Conservation (phyloP, 352 stramenopile species). For the Globisporangium solare region DNA sequence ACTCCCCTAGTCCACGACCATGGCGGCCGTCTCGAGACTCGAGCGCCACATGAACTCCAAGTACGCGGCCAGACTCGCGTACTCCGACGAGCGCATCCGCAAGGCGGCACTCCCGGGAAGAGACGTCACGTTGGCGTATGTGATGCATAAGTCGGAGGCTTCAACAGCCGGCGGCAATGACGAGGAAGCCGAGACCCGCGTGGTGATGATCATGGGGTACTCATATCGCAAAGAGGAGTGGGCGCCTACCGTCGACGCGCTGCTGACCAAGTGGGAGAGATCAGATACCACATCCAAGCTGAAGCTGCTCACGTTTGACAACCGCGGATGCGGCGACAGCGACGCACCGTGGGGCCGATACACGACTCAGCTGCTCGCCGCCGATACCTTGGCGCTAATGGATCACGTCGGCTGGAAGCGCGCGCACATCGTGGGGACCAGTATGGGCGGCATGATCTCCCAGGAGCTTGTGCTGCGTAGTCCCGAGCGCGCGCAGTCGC, state of each 20-base stretch:
- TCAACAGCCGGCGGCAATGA: too few relatives aligned
- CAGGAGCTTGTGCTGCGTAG: slow-evolving; percentile 26
- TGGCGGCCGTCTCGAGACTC: too few relatives aligned
- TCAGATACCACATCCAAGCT: slow-evolving; percentile 17
- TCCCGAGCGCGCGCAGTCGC: slow-evolving; percentile 31
- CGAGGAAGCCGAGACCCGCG: slow-evolving; percentile 12
- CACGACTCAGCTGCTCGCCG: slow-evolving; percentile 27
- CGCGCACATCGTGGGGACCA: slow-evolving; percentile 10
- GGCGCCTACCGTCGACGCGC: slow-evolving; percentile 24
- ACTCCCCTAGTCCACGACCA: too few relatives aligned
- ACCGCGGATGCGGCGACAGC: slow-evolving; percentile 39
- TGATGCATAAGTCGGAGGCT: slow-evolving; percentile 22
- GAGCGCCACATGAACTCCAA: slow-evolving; percentile 7
- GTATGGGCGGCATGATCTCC: slow-evolving; percentile 53
- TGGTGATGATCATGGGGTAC: slow-evolving; percentile 49
- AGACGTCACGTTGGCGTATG: slow-evolving; percentile 47
- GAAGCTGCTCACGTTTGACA: slow-evolving; percentile 54
- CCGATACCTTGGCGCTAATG: slow-evolving; percentile 25
- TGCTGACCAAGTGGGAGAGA: slow-evolving; percentile 29
- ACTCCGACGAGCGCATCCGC: background rate
- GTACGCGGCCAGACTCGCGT: background rate
- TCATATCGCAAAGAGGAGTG: slow-evolving; percentile 38
- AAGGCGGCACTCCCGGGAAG: slow-evolving; percentile 1
- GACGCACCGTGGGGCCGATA: slow-evolving; percentile 26
- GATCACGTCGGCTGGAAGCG: slow-evolving; percentile 12